Evolutionary conservation across 2,329 filamentous ascomycete genomes (phyloP).

Genomic region (Periconia sp.): DNA sequence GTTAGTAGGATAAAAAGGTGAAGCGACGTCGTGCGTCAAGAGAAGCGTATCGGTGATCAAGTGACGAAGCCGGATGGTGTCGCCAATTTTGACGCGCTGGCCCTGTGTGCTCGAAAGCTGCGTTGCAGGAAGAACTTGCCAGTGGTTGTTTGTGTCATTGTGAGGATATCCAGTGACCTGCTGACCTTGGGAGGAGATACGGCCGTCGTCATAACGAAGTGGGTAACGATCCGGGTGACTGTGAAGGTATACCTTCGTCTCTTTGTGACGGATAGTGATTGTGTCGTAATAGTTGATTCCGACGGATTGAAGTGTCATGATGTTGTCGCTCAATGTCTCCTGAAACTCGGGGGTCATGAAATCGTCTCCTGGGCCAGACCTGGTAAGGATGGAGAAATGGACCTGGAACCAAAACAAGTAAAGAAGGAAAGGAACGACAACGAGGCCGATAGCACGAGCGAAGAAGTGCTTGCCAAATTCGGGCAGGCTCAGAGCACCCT

Average conservation of each 20-base stretch:
- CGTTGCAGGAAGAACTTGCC: constrained; percentile 82
- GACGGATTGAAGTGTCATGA: constrained; percentile 86
- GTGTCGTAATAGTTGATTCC: constrained; percentile 89
- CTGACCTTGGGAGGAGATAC: constrained; percentile 94
- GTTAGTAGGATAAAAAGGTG: constrained; percentile 94
- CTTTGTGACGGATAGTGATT: constrained; percentile 91
- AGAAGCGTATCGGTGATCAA: constrained; percentile 84
- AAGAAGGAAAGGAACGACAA: constrained; percentile 92
- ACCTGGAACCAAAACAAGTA: constrained; percentile 99
- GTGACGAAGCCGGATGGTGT: constrained; percentile 85
- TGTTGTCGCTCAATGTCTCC: constrained; percentile 93
- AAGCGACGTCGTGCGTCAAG: constrained; percentile 94
- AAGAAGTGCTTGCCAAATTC: constrained; percentile 89
- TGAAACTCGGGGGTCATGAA: constrained; percentile 99
- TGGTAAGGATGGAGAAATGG: constrained; percentile 86
- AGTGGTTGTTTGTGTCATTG: constrained; percentile 99
- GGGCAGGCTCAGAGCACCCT: constrained; percentile 78
- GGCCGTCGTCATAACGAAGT: constrained; percentile 93
- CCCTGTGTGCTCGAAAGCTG: constrained; percentile 58
- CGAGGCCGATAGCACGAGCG: constrained; percentile 83
- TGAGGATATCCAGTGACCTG: constrained; percentile 98
- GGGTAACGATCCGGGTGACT: constrained; percentile 90
- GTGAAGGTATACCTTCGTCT: constrained; percentile 95
- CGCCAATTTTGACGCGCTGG: constrained; percentile 78
- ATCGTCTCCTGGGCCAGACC: constrained; percentile 93